Evolutionary conservation across 306 rosid genomes (phyloP), one percentile per base, ranked within the genome.

Genomic region (Quercus variabilis): DNA sequence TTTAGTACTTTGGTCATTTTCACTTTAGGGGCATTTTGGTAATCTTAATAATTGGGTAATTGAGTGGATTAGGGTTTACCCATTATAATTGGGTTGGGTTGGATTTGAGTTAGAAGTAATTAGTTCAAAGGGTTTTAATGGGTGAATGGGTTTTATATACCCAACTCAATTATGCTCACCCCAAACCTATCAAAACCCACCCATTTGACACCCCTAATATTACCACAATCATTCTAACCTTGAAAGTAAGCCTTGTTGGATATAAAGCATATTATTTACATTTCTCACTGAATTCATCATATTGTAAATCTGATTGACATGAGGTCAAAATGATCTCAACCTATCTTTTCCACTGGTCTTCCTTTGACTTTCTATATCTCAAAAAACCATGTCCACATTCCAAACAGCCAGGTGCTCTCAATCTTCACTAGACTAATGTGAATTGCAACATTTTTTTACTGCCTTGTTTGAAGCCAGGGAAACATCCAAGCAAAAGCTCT

Each of bases 401-500:
- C 15, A 64, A 86, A 80, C 67, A 49, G 71, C 73, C 15, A 49
- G 15, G 54, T 9, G 17, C 4, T 7, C 49, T 10, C 62, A 51
- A 49, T 69, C 55, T 58, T 23, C 57, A 54, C 41, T 10, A 60
- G 18, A 35, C 19, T 54, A 18, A 18, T 23, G 75, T 2, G 8
- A 9, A 38, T 30, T 49, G 26, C 3, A 4, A 11, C 65, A 55
- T 0, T 9, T 1, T 9, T 54, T 21, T 20, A 38, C 60, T 5
- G 19, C 41, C 54, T 33, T 17, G 55, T 51, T 60, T 55, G 82
- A 35, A 73, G 85, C 59, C 73, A 57, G 26, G 19, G 62, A 62
- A 31, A 79, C 76, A 74, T 51, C 74, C 73, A 46, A 81, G 60
- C 73, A 77, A 54, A 30, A 64, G 57, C 51, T 82, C 56, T 51